phyloP scores from a whole-genome alignment of 805 yeast genomes.

The Candida succiphila region DNA sequence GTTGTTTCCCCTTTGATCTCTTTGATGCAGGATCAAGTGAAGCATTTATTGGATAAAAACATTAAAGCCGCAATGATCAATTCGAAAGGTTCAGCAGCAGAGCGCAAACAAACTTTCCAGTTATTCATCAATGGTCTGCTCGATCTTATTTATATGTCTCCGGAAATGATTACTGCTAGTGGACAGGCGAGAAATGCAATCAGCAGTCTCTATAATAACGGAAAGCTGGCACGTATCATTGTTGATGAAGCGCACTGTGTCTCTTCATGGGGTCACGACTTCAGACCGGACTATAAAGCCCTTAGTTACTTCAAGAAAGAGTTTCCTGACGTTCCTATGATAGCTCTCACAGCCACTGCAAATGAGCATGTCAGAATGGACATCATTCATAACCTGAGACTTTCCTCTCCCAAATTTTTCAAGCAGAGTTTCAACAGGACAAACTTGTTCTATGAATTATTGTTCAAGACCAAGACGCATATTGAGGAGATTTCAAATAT shows the following conservation, averaged over 20 bases:
- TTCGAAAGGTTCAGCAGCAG: conserved; percentile 59
- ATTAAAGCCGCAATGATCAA: conserved; percentile 84
- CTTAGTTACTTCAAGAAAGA: conserved; percentile 60
- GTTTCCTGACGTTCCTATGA: conserved; percentile 76
- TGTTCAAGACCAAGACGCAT: conserved; percentile 48
- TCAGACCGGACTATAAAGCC: conserved; percentile 89
- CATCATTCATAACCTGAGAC: conserved; percentile 66
- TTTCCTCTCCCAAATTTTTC: conserved; percentile 51
- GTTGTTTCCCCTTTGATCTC: conserved; percentile 94
- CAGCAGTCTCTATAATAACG: conserved; percentile 39
- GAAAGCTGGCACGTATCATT: conserved; percentile 70
- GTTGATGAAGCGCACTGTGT: conserved; percentile 99
- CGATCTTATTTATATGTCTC: conserved; percentile 79
- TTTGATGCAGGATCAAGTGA: conserved; percentile 95
- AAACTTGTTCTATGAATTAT: conserved; percentile 71
- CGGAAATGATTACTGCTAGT: conserved; percentile 86
- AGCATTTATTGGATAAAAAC: conserved; percentile 55
- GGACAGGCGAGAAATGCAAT: conserved; percentile 58
- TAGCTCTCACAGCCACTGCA: conserved; percentile 97
- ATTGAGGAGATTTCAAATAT: conserved; percentile 50
- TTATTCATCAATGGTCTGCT: conserved; percentile 56
- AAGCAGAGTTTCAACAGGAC: conserved; percentile 91
- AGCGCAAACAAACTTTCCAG: conserved; percentile 52
- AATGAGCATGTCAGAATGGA: conserved; percentile 83
- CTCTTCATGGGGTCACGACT: conserved; percentile 98